Evolutionary conservation across 2,329 filamentous ascomycete genomes (phyloP), one percentile per base, ranked within the genome.

Genomic region (Trichophyton schoenleinii): DNA sequence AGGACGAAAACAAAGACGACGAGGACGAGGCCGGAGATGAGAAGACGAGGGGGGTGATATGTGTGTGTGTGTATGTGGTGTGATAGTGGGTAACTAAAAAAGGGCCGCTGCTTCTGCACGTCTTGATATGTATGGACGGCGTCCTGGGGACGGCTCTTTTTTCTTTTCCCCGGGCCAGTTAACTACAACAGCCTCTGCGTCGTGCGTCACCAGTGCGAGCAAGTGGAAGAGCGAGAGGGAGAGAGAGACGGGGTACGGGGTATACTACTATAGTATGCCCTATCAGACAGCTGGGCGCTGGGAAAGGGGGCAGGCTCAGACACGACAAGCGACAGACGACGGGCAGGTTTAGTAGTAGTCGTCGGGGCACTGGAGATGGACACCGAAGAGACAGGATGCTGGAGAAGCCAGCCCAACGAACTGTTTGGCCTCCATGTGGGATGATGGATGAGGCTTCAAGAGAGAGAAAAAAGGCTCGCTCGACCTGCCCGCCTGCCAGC

Each of bases 361-460:
- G 48, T 31, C 48, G 15, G 48, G 48, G 5, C 9, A 13, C 9
- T 38, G 34, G 34, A 38, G 8, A 28, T 31, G 22, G 11, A 28
- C 13, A 15, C 22, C 13, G 25, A 34, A 53, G 48, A 31, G 52
- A 34, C n/a, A n/a, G 52, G 7, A n/a, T 36, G 52, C 52, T 55
- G 52, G 28, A 55, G 15, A 28, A 20, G 28, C 52, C 52, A 55
- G 52, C 52, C 52, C 52, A 55, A 55, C 52, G 52, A 55, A 55
- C 52, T 28, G 52, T 20, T 55, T 36, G 52, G 28, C n/a, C 52
- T 55, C 52, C 52, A 55, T 55, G 52, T 55, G 52, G 52, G 52
- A 55, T 53, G 22, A 31, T 38, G 9, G 44, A 34, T 53, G 52
- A 55, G 52, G 52, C 52, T 55, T 55, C 49, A 36, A 44, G 38